Evolutionary conservation across 495 filamentous ascomycete species (phyloP).

Genomic region (Xylaria intraflava): DNA sequence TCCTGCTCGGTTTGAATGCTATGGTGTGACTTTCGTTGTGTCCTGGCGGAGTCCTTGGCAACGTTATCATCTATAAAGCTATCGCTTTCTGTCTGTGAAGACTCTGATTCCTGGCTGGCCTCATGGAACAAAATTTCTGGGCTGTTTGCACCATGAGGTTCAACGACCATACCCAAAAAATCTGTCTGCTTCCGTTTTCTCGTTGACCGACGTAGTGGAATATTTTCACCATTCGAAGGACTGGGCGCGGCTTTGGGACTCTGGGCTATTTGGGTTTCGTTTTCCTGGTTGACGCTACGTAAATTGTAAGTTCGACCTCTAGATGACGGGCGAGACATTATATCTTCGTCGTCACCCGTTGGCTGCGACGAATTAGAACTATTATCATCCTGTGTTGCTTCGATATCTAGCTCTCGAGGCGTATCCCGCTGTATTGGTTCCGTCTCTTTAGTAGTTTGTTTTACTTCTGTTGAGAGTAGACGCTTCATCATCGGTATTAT

Average conservation of each 20-base stretch:
- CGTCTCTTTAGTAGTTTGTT: not conserved
- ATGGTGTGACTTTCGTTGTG: not conserved
- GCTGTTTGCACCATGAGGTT: not conserved
- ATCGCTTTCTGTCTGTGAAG: not conserved
- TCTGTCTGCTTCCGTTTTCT: not conserved
- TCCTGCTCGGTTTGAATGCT: not conserved
- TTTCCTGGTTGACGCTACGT: not conserved
- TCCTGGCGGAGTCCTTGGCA: not conserved
- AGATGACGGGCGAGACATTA: not conserved
- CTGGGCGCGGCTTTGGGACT: not conserved
- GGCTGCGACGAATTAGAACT: not conserved
- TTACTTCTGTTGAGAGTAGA: not conserved
- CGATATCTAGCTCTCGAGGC: not conserved
- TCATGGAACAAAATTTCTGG: not conserved
- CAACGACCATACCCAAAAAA: not conserved
- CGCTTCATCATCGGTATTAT: slow-evolving; percentile 5
- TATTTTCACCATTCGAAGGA: not conserved
- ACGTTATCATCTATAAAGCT: not conserved
- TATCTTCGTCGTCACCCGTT: not conserved
- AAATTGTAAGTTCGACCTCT: not conserved
- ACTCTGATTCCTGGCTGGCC: not conserved
- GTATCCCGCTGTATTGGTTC: not conserved
- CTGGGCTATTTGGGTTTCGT: not conserved
- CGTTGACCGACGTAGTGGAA: not conserved
- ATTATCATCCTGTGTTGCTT: not conserved